phyloP scores from a whole-genome alignment of 1,284 basidiomycete species.

The Caloboletus inedulis region DNA sequence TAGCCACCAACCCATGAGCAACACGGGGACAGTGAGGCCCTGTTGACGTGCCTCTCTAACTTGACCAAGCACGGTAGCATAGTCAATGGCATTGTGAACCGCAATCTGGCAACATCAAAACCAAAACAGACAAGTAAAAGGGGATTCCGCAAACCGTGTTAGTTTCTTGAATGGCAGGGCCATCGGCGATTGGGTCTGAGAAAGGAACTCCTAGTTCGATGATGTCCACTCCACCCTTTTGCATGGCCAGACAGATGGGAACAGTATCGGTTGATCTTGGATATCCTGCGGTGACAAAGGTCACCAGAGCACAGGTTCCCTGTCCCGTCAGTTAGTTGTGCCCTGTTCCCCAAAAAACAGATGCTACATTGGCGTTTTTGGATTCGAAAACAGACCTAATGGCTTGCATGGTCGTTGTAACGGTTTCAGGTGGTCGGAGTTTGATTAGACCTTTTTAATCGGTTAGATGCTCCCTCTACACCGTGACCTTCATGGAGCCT shows the following conservation, averaged over 20 bases:
- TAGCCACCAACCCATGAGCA: constrained; percentile 79
- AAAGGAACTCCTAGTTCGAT: constrained; percentile 97
- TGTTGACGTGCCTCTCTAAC: constrained; percentile 76
- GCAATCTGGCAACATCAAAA: constrained; percentile 59
- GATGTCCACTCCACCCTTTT: constrained; percentile 90
- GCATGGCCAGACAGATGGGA: constrained; percentile 85
- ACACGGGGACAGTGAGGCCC: constrained; percentile 83
- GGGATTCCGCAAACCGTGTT: constrained; percentile 67
- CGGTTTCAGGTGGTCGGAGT: constrained; percentile 3
- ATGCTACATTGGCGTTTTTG: constrained; percentile 62
- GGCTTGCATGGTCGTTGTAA: constrained; percentile 58
- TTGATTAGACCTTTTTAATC: not conserved
- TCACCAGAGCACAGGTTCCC: constrained; percentile 74
- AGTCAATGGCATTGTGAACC: constrained; percentile 76
- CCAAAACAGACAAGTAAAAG: not conserved
- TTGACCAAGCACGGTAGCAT: constrained; percentile 71
- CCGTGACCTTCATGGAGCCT: constrained; percentile 43
- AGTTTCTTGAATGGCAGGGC: constrained; percentile 86
- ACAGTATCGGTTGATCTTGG: constrained; percentile 80
- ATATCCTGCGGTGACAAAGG: constrained; percentile 92
- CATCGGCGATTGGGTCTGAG: constrained; percentile 95
- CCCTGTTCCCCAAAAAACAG: not conserved
- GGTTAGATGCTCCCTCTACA: not conserved
- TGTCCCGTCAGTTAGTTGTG: constrained; percentile 39
- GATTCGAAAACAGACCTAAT: constrained; percentile 71